Evolutionary conservation across 441 rosid species (phyloP).

Genomic region (Syzygium malaccense): DNA sequence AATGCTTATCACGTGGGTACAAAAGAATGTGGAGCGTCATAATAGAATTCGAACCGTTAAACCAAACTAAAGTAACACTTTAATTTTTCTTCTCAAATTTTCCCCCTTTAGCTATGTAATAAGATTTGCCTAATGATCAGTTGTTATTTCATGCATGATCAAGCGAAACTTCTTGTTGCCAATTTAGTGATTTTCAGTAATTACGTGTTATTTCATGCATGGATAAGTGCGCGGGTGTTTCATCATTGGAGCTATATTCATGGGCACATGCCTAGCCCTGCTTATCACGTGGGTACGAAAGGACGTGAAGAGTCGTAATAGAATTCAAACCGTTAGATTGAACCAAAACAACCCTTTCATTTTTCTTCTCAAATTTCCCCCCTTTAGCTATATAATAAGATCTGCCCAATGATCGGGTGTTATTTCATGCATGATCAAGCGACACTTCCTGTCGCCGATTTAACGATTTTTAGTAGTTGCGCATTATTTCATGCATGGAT

Average conservation of each 20-base stretch:
- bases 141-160: background rate
- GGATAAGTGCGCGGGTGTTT: background rate
- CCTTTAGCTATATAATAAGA: background rate
- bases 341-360: too few relatives aligned
- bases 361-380: too few relatives aligned
- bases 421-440: background rate
- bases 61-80: too few relatives aligned
- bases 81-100: too few relatives aligned
- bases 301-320: fast-evolving
- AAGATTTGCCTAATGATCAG: background rate
- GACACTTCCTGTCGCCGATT: fast-evolving
- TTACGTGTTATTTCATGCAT: fast-evolving
- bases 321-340: background rate
- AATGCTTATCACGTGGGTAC: fast-evolving
- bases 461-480: fast-evolving
- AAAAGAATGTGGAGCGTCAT: fast-evolving
- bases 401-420: background rate
- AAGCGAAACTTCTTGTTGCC: background rate
- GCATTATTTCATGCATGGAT: background rate
- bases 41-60: fast-evolving
- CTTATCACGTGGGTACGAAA: fast-evolving
- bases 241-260: background rate
- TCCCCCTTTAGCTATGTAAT: too few relatives aligned
- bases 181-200: background rate
- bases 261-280: fast-evolving